Evolutionary conservation across 345 rosid species (phyloP).

Genomic region (Fremontodendron californicum): DNA sequence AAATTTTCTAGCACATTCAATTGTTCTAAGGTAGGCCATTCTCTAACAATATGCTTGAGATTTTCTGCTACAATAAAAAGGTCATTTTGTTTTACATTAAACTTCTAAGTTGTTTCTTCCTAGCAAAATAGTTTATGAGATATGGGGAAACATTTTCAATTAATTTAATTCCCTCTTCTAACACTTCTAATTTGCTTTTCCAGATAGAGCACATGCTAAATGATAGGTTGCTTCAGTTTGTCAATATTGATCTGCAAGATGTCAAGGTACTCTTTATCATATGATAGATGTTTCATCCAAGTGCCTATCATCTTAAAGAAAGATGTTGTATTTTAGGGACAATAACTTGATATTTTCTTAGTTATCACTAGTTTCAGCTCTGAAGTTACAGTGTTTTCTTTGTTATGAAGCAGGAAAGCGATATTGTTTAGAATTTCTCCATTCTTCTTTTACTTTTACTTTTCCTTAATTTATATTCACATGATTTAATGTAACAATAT

Average conservation of each 20-base stretch:
- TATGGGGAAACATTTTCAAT: background rate
- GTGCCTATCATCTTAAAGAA: background rate
- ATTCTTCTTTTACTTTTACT: background rate
- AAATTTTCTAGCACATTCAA: background rate
- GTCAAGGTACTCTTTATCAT: constrained; percentile 46
- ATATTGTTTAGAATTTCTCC: background rate
- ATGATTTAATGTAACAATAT: background rate
- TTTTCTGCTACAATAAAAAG: background rate
- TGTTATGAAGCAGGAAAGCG: background rate
- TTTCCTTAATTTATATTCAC: background rate
- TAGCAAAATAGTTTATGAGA: background rate
- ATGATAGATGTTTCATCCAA: background rate
- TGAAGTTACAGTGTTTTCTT: background rate
- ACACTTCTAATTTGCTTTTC: constrained; percentile 20
- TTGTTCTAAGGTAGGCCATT: background rate
- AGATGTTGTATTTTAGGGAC: background rate
- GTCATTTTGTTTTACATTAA: background rate
- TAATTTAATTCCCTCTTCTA: constrained; percentile 4
- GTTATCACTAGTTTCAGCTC: background rate
- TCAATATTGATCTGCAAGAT: constrained; percentile 55
- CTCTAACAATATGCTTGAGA: background rate
- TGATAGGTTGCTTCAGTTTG: constrained; percentile 51
- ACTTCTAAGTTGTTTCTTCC: background rate
- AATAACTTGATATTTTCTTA: background rate
- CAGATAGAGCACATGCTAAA: constrained; percentile 65